These are phyloP conservation scores for Plenodomus lindquistii DNA, from an alignment of 2,329 filamentous ascomycete species.

Conservation along the genomic window DNA sequence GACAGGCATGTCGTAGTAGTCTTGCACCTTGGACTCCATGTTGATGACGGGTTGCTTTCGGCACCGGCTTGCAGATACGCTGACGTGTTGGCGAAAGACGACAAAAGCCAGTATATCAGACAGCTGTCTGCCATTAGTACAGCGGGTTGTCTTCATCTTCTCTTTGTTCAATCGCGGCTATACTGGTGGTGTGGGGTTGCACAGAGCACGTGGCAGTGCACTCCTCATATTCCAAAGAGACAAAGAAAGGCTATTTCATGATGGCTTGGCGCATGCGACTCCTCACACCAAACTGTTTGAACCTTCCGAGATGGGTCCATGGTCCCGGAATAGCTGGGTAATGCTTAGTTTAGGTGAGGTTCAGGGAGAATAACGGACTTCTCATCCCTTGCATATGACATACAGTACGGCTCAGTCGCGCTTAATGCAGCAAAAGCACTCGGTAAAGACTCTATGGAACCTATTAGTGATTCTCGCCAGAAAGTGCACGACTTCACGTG, in stretches of 20 bases:
- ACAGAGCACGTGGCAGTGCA: constrained; percentile 1
- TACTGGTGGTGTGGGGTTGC: constrained; percentile 4
- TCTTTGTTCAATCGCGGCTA: background rate
- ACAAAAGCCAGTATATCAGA: background rate
- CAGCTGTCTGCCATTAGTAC: background rate
- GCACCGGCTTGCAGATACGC: background rate
- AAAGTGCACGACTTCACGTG: too few species aligned
- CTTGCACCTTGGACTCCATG: constrained; percentile 14
- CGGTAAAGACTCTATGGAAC: background rate
- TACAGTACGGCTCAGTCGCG: background rate
- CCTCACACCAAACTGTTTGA: background rate
- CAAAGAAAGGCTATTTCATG: constrained; percentile 3
- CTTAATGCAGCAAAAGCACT: background rate
- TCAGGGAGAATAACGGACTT: background rate
- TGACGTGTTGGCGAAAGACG: background rate
- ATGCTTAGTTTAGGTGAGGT: background rate
- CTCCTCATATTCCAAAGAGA: constrained; percentile 2
- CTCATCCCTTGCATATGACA: constrained; percentile 6
- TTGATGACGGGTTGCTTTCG: background rate
- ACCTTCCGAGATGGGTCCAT: background rate
- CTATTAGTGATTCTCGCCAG: too few species aligned
- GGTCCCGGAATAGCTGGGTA: background rate
- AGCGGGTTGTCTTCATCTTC: background rate
- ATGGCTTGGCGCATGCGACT: constrained; percentile 4
- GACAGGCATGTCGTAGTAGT: constrained; percentile 28